Evolutionary conservation across 2,329 filamentous ascomycete species (phyloP).

Genomic region (Phyllosticta citriasiana): DNA sequence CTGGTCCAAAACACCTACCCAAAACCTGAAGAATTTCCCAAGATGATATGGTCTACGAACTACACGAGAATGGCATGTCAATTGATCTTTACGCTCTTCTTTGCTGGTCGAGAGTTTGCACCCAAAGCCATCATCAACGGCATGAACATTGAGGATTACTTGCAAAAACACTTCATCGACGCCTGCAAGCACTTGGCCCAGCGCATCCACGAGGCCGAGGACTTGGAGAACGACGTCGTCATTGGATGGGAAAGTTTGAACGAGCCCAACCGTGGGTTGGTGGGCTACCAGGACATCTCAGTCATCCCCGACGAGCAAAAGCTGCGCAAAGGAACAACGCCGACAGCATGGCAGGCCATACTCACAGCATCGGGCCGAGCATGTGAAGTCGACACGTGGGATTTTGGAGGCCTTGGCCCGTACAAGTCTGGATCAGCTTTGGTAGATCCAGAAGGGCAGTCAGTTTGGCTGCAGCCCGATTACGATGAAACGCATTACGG

Average conservation of each 20-base stretch:
- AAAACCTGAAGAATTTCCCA: slow-evolving; percentile 76
- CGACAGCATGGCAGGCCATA: slow-evolving; percentile 89
- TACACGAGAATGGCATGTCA: slow-evolving; percentile 80
- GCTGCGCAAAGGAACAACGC: slow-evolving; percentile 83
- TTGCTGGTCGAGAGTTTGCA: slow-evolving; percentile 80
- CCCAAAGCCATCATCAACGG: slow-evolving; percentile 94
- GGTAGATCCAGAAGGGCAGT: slow-evolving; percentile 78
- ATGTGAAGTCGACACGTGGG: slow-evolving; percentile 84
- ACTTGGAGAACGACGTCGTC: slow-evolving; percentile 74
- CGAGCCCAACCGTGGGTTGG: slow-evolving; percentile 81
- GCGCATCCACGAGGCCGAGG: slow-evolving; percentile 80
- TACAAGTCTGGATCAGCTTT: slow-evolving; percentile 77
- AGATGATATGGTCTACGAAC: slow-evolving; percentile 99
- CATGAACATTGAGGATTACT: slow-evolving; percentile 90
- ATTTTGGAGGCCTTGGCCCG: slow-evolving; percentile 85
- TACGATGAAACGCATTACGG: slow-evolving; percentile 84
- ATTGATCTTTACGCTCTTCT: slow-evolving; percentile 91
- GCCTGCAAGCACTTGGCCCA: slow-evolving; percentile 74
- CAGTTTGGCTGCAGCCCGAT: slow-evolving; percentile 71
- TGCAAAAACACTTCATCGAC: slow-evolving; percentile 75
- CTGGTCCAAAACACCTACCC: slow-evolving; percentile 92
- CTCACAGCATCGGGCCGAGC: slow-evolving; percentile 83
- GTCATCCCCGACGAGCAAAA: slow-evolving; percentile 78
- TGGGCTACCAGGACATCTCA: slow-evolving; percentile 73
- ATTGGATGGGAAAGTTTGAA: slow-evolving; percentile 97